Percentiles rank a stretch among this genome's conserved stretches.
phyloP scores from a whole-genome alignment of 164 flowering plant species.

The grape (Vitis vinifera) region ASM3070453v1 NC_081806.1:8928001-8928500 shows the following conservation, averaged over 20 bases:
- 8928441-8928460: slow-evolving; percentile 29
- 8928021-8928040: slow-evolving; percentile 21
- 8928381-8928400: slow-evolving; percentile 31
- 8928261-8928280: not conserved
- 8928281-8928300: not conserved
- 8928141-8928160: slow-evolving; percentile 15
- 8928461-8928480: not conserved
- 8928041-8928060: slow-evolving; percentile 15
- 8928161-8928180: slow-evolving; percentile 8
- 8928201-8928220: slow-evolving; percentile 3
- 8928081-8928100: slow-evolving; percentile 24
- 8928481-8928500: not conserved
- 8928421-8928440: slow-evolving; percentile 32
- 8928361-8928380: not conserved
- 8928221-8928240: slow-evolving; percentile 6
- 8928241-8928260: slow-evolving; percentile 1
- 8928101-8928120: slow-evolving; percentile 11
- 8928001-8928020: slow-evolving; percentile 69
- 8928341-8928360: slow-evolving; percentile 2
- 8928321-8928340: slow-evolving; percentile 2
- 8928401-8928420: slow-evolving; percentile 51
- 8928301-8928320: not conserved
- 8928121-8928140: not conserved
- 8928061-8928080: slow-evolving; percentile 73
- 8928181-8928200: slow-evolving; percentile 2